Base-by-base conservation (phyloP, 176 grass and related monocot species). In the Carex kokanica region DNA sequence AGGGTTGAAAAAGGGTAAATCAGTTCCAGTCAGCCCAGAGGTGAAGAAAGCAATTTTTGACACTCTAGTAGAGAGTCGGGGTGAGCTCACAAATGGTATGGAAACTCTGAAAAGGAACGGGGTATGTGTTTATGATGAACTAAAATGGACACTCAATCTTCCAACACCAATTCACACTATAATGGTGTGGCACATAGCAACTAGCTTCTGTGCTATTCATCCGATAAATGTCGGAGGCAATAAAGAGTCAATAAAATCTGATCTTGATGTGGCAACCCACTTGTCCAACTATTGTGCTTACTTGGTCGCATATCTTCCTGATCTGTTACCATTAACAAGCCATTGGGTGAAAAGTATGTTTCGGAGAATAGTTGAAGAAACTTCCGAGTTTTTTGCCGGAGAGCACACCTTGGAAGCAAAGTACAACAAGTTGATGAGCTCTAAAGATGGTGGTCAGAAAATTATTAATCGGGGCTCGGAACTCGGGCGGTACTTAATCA, bases 231-330 rank as follows among this genome's bases (percentile, higher is more conserved):
- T 55, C 18, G n/a, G 20, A 24, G 34, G n/a, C 27, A 80, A 34
- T 16, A 80, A 53, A 78, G 6, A 60, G 23, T 17, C 11, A n/a
- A 23, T 58, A 80, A 15, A 80, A 32, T 15, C 49, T 34, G 8
- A 56, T 60, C 16, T n/a, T 0, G 2, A 3, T 0, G 84, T 90
- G 8, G 85, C 85, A 16, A 63, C 73, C 12, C 3, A 5, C 0
- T n/a, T 90, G 64, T 90, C 88, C 18, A 87, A 64, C 14, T 87
- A 90, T 43, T 87, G 88, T 2, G 81, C 88, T 32, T 90, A 87
- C 84, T 78, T 90, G 72, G 2, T 87, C 27, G 73, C 83, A 60
- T 90, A 73, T 75, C 71, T 47, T 55, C 85, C 85, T 3, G 82
- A 90, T 63, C 43, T 87, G 67, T 68, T 90, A 21, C 81, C 85